These are phyloP conservation scores for Hyphopichia fennica DNA, from an alignment of 1,139 yeast species.

Conservation along the genomic window DNA sequence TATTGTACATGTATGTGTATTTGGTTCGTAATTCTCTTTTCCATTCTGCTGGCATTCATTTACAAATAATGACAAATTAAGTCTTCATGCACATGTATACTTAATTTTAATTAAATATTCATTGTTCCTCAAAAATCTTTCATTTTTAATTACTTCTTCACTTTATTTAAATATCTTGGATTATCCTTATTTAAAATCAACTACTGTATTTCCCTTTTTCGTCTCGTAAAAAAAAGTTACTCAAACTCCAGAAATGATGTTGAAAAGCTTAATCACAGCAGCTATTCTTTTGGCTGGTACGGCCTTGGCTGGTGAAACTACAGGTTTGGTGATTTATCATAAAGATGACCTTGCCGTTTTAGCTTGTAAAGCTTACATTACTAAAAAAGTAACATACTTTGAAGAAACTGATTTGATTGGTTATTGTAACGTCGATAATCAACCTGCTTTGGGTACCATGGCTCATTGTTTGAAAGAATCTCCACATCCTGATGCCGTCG, in stretches of 20 bases:
- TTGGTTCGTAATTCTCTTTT: too few relatives aligned
- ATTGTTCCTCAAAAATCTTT: too few relatives aligned
- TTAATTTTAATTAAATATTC: too few relatives aligned
- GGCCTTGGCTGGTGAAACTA: slow-evolving; percentile 2
- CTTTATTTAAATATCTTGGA: too few relatives aligned
- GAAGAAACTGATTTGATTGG: slow-evolving; percentile 24
- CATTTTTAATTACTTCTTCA: too few relatives aligned
- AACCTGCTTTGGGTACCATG: slow-evolving; percentile 41
- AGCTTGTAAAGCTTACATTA: slow-evolving; percentile 31
- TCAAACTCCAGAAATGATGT: not conserved
- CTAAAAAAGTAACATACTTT: slow-evolving; percentile 25
- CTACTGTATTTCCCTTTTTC: too few relatives aligned
- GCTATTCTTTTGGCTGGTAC: slow-evolving; percentile 1
- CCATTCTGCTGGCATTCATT: too few relatives aligned
- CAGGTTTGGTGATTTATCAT: slow-evolving; percentile 15
- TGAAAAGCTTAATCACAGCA: not conserved
- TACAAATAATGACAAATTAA: too few relatives aligned
- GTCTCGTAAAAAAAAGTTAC: too few relatives aligned
- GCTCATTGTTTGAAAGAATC: slow-evolving; percentile 32
- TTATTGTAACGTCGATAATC: slow-evolving; percentile 31
- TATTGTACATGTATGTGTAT: too few relatives aligned
- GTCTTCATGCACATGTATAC: too few relatives aligned
- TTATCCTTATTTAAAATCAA: too few relatives aligned
- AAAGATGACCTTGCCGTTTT: slow-evolving; percentile 16
- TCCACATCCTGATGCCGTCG: slow-evolving; percentile 24